These are phyloP conservation scores for Pyricularia grisea DNA, from an alignment of 2,329 filamentous ascomycete genomes.

Conservation along the genomic window DNA sequence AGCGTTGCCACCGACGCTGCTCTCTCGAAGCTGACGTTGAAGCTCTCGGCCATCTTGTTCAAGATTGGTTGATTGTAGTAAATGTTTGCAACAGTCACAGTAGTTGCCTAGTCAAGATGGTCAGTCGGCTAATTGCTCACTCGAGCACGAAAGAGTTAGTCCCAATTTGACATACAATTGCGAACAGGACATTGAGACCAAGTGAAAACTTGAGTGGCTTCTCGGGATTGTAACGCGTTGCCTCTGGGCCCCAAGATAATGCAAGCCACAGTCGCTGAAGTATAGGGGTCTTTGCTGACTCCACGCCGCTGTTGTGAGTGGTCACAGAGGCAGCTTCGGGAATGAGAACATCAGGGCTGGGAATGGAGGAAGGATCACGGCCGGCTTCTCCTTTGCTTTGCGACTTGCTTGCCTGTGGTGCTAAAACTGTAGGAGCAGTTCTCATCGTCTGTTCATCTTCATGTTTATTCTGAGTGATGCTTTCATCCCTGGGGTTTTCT, in stretches of 20 bases:
- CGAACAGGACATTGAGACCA: constrained; percentile 61
- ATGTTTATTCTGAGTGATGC: background rate
- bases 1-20: constrained; percentile 62
- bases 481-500: background rate
- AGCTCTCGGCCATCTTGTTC: constrained; percentile 63
- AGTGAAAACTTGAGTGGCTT: constrained; percentile 61
- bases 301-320: background rate
- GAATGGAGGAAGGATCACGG: background rate
- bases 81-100: constrained; percentile 69
- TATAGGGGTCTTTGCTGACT: background rate
- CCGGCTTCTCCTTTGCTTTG: background rate
- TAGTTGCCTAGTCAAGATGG: constrained; percentile 29
- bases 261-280: background rate
- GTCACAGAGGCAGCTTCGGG: background rate
- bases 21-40: constrained; percentile 59
- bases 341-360: background rate
- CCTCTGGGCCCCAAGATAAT: constrained; percentile 31
- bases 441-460: background rate
- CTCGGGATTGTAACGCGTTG: constrained; percentile 58
- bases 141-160: background rate
- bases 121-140: background rate
- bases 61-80: constrained; percentile 73
- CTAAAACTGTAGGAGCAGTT: background rate
- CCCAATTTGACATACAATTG: constrained; percentile 34
- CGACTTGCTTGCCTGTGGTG: background rate